phyloP scores from a whole-genome alignment of 495 filamentous ascomycete species.

The Margaritispora aquatica region DNA sequence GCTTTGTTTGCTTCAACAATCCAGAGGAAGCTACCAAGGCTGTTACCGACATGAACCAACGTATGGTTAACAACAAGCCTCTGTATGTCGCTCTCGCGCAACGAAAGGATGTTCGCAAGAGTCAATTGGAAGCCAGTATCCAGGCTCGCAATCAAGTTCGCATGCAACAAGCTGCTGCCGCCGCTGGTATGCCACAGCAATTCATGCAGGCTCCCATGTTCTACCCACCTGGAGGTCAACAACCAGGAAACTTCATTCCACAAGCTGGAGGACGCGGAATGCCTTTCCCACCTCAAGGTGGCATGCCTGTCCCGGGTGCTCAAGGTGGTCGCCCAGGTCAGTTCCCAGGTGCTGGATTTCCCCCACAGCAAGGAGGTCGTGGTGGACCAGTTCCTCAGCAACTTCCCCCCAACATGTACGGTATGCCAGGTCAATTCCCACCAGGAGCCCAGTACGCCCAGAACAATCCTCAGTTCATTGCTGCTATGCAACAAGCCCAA shows the following conservation, averaged over 20 bases:
- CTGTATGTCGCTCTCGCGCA: constrained; percentile 97
- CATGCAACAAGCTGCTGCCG: constrained; percentile 95
- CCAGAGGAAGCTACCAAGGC: constrained; percentile 99
- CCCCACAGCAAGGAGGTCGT: constrained; percentile 75
- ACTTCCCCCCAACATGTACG: constrained; percentile 75
- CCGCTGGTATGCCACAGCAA: constrained; percentile 84
- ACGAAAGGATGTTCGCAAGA: constrained; percentile 99
- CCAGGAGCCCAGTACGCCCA: constrained; percentile 48
- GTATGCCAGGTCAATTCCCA: constrained; percentile 66
- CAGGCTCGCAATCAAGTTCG: constrained; percentile 97
- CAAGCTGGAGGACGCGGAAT: constrained; percentile 69
- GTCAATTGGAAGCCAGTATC: constrained; percentile 96
- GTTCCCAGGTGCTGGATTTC: constrained; percentile 65
- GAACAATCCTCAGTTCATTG: constrained; percentile 47
- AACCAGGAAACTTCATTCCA: constrained; percentile 59
- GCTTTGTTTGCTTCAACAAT: constrained; percentile 99
- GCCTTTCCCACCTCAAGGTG: constrained; percentile 76
- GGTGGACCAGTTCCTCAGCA: constrained; percentile 70
- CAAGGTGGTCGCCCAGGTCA: constrained; percentile 80
- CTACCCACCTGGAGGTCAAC: constrained; percentile 81
- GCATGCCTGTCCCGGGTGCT: constrained; percentile 73
- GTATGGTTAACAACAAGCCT: constrained; percentile 96
- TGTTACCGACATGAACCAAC: constrained; percentile 98
- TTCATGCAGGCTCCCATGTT: constrained; percentile 82
- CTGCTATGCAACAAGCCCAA: constrained; percentile 66